A percentile compares a stretch with the other conserved stretches of the same genome.
Evolutionary conservation across 2,329 filamentous ascomycete species (phyloP).

Genomic region (Chaetomiaceae sp.): DNA sequence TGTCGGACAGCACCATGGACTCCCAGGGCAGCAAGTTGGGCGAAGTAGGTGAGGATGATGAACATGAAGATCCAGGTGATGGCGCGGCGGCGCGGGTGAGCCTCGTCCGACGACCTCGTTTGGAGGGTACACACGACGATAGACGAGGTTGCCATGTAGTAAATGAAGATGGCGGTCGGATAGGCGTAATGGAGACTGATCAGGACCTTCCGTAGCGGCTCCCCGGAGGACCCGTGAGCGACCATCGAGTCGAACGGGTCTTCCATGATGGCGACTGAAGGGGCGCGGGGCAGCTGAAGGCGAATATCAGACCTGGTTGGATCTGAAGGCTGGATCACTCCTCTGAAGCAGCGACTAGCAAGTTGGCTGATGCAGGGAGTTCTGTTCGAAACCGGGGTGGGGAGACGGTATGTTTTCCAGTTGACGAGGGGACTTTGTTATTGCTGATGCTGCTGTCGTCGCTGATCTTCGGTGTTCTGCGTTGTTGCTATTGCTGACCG

Average conservation of each 20-base stretch:
- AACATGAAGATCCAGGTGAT: constrained; percentile 41
- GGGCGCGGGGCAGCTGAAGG: too few species aligned
- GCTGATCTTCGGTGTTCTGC: too few species aligned
- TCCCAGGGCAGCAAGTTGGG: constrained; percentile 41
- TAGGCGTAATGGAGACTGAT: constrained; percentile 53
- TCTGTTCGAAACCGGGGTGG: background rate
- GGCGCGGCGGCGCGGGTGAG: constrained; percentile 39
- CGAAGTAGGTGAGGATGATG: constrained; percentile 42
- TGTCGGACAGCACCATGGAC: constrained; percentile 32
- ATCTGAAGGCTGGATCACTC: too few species aligned
- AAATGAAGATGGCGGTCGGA: constrained; percentile 52
- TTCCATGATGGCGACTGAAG: constrained; percentile 11
- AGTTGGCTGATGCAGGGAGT: background rate
- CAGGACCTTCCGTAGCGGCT: constrained; percentile 32
- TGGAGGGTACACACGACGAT: constrained; percentile 51
- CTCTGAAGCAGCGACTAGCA: too few species aligned
- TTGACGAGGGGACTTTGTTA: too few species aligned
- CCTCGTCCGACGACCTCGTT: constrained; percentile 35
- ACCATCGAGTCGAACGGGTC: constrained; percentile 16
- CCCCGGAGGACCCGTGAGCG: constrained; percentile 3
- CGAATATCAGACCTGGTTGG: too few species aligned
- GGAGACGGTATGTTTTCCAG: too few species aligned
- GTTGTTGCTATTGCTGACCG: too few species aligned
- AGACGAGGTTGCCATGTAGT: constrained; percentile 49
- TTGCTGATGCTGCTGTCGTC: too few species aligned